Base-by-base conservation (phyloP, 768 basidiomycete genomes). In the Suillus discolor region DNA sequence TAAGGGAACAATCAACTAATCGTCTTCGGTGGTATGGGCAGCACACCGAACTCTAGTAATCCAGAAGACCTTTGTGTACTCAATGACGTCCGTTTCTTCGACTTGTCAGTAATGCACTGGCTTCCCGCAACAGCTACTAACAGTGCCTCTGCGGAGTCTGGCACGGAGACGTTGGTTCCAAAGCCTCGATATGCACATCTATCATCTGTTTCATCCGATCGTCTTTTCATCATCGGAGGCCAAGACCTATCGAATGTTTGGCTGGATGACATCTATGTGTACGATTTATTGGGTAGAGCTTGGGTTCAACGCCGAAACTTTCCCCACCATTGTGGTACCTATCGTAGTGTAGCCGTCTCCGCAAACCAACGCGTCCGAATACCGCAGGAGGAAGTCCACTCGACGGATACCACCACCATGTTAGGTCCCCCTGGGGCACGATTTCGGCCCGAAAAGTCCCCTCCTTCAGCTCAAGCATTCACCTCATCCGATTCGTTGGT, bases 11-110 rank as follows among this genome's bases (percentile, higher is more conserved):
- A 92, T 75, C 89, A 94, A 71, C 82, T 99, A 62, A 89, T 99
- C 68, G 83, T 98, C 60, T 98, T 98, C 73, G 97, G 97, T 23
- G 96, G 97, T 13, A 97, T 98, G 96, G 89, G 92, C 73, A 89
- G 92, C 77, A 82, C 89, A 71, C 84, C 88, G 13, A 86, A 91
- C 68, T 85, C 89, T 1, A 79, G 84, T 51, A 89, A 85, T 71
- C 84, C 89, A 6, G 92, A 94, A 64, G 91, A 94, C 68, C 85
- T 96, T 34, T 93, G 91, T 67, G 97, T 98, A n/a, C 80, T 97
- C 64, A 92, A 92, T 72, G 97, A 98, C 75, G 89, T 98, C 51
- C 91, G 93, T 67, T 88, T 97, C 73, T 96, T 93, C 77, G 90
- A 97, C 78, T 83, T 96, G 65, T 72, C 82, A 7, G 82, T 87